phyloP scores from a whole-genome alignment of 306 rosid species.

The Quercus robur region DNA sequence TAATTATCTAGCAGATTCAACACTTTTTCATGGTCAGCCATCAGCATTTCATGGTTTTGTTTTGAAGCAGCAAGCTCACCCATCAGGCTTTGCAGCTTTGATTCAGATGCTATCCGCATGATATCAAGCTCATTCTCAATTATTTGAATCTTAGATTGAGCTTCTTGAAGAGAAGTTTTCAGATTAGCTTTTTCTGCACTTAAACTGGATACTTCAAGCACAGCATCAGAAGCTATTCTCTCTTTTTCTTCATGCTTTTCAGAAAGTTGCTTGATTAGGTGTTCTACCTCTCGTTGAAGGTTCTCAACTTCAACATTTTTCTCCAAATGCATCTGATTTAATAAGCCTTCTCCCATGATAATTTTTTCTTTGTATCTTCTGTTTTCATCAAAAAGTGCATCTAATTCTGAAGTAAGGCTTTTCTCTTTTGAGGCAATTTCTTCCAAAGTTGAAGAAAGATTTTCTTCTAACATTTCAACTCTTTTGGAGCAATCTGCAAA shows the following conservation, averaged over 20 bases:
- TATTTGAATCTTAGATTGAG: constrained; percentile 35
- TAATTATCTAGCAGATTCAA: constrained; percentile 42
- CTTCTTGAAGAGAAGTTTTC: constrained; percentile 47
- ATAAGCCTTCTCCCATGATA: constrained; percentile 31
- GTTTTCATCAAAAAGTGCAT: constrained; percentile 38
- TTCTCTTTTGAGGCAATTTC: constrained; percentile 40
- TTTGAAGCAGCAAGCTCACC: constrained; percentile 37
- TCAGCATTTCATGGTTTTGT: constrained; percentile 35
- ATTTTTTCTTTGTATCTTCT: constrained; percentile 35
- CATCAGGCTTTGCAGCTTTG: constrained; percentile 38
- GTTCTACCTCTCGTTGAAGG: constrained; percentile 43
- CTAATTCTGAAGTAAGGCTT: constrained; percentile 30
- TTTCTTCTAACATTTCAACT: constrained; percentile 47
- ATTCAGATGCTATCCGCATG: constrained; percentile 38
- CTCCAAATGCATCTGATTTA: constrained; percentile 46
- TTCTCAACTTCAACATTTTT: constrained; percentile 43
- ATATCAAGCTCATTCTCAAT: constrained; percentile 31
- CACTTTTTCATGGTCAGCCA: constrained; percentile 40
- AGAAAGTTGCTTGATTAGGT: constrained; percentile 42
- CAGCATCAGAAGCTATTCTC: constrained; percentile 39
- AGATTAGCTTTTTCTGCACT: constrained; percentile 34
- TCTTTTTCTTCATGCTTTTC: constrained; percentile 43
- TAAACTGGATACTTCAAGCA: constrained; percentile 39
- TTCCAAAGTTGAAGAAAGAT: constrained; percentile 30
- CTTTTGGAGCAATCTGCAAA: constrained; percentile 34